These are phyloP conservation scores for Lentinula sp. DNA, from an alignment of 768 basidiomycete species.

Conservation along the genomic window DNA sequence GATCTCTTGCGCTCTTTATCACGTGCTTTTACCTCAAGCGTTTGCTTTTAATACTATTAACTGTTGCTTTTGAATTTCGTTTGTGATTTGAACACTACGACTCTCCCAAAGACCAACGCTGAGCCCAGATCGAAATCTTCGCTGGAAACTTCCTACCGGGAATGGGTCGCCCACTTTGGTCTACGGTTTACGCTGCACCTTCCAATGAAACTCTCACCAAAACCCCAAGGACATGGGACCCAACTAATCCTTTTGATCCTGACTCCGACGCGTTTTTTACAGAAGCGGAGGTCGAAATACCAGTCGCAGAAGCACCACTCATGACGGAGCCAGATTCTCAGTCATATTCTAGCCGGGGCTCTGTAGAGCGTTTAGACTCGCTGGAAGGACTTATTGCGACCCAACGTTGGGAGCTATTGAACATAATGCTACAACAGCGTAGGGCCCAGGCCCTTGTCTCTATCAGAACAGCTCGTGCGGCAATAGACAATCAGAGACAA, in stretches of 20 bases:
- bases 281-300: not conserved
- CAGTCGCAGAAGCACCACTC: not conserved
- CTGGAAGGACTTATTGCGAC: not conserved
- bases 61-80: too few relatives aligned
- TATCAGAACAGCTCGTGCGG: not conserved
- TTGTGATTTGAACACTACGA: too few relatives aligned
- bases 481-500: not conserved
- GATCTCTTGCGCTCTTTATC: too few relatives aligned
- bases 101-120: not conserved
- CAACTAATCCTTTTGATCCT: not conserved
- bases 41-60: too few relatives aligned
- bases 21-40: too few relatives aligned
- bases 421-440: not conserved
- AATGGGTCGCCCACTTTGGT: slow-evolving; percentile 1
- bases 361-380: not conserved
- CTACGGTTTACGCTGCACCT: not conserved
- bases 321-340: too few relatives aligned
- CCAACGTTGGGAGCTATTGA: not conserved
- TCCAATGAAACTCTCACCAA: not conserved
- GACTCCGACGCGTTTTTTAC: not conserved
- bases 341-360: not conserved
- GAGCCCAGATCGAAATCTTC: not conserved
- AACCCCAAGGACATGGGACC: not conserved
- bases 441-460: not conserved
- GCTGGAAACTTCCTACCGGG: not conserved